A percentile compares a stretch with the other conserved stretches of the same genome.
These are phyloP conservation scores for Abrus pulchellus DNA, from an alignment of 306 rosid species.

Conservation along the genomic window DNA sequence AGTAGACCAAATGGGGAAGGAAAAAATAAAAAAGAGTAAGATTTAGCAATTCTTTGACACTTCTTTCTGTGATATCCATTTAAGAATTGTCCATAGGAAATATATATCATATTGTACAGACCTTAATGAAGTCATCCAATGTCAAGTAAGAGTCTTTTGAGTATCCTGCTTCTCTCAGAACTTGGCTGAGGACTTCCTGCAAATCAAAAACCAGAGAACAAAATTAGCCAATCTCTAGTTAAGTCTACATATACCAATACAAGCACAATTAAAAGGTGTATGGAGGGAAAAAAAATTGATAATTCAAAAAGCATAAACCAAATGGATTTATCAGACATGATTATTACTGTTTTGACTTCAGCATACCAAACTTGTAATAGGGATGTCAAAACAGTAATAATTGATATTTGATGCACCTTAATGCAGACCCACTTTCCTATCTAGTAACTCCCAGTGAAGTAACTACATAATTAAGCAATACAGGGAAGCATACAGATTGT, in stretches of 20 bases:
- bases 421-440: conserved; percentile 28
- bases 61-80: conserved; percentile 21
- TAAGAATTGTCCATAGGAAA: conserved; percentile 23
- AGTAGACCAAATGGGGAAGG: neutral
- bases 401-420: conserved; percentile 19
- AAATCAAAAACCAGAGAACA: conserved; percentile 45
- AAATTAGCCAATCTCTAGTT: conserved; percentile 4
- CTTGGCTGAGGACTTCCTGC: conserved; percentile 75
- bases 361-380: conserved; percentile 19
- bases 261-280: neutral
- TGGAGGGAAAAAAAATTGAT: neutral
- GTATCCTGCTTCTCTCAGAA: conserved; percentile 88
- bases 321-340: neutral
- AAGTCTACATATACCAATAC: conserved; percentile 1
- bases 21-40: neutral
- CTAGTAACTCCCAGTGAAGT: neutral
- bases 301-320: conserved; percentile 23
- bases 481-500: conserved; percentile 31
- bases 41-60: neutral
- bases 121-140: conserved; percentile 82
- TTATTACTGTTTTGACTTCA: neutral
- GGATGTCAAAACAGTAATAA: conserved; percentile 37
- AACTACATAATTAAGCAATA: conserved; percentile 30
- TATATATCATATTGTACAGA: conserved; percentile 38
- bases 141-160: conserved; percentile 68